Conservation (phyloP, 768 basidiomycete genomes). For the Lactifluus subvellereus region DNA sequence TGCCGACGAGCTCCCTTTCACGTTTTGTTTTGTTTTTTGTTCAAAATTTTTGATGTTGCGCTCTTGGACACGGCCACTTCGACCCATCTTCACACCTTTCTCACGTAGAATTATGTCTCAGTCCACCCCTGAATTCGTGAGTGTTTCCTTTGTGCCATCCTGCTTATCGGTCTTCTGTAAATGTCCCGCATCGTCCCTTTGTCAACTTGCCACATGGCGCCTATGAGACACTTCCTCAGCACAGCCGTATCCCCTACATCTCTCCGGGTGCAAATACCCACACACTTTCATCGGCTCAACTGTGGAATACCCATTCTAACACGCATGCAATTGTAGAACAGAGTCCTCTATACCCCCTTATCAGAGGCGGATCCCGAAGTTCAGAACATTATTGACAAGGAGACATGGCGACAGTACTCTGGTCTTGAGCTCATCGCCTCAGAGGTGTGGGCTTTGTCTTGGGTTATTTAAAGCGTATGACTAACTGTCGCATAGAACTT, state of each 20-base stretch:
- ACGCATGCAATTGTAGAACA: conserved; percentile 57
- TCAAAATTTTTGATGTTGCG: conserved; percentile 31
- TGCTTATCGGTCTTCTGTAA: neutral
- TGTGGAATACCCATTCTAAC: neutral
- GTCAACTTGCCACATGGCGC: neutral
- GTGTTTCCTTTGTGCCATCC: neutral
- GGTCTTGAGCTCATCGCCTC: conserved; percentile 99
- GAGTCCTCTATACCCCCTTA: conserved; percentile 80
- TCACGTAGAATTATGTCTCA: conserved; percentile 20
- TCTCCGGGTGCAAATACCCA: no score
- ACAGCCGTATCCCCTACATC: no score
- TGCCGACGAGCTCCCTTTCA: neutral
- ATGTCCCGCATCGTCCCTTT: no score
- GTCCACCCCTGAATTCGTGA: conserved; percentile 23
- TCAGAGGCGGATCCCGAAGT: conserved; percentile 91
- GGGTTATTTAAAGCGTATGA: neutral
- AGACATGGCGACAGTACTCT: conserved; percentile 97
- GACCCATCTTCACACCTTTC: conserved; percentile 6
- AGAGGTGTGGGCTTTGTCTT: conserved; percentile 53
- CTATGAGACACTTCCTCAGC: no score
- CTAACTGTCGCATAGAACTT: conserved; percentile 58
- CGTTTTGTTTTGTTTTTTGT: neutral
- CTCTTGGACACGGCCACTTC: conserved; percentile 30
- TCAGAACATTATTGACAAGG: conserved; percentile 96
- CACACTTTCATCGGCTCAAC: neutral